phyloP scores from a whole-genome alignment of 2,329 filamentous ascomycete species.

The Scedosporium dehoogii region DNA sequence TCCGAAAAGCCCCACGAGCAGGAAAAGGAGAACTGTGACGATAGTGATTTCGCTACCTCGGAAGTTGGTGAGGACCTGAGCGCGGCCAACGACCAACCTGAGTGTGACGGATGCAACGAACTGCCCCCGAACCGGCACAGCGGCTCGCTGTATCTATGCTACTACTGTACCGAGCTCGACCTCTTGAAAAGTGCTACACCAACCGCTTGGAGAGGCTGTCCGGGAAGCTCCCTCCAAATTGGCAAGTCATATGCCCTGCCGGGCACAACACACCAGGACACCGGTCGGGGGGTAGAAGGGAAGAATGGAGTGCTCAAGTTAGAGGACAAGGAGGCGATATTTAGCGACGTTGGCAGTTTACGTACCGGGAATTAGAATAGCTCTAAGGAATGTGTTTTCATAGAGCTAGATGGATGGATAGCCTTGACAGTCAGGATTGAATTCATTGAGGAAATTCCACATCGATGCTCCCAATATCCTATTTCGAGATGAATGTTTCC shows the following conservation, averaged over 20 bases:
- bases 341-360: not conserved
- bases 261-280: constrained; percentile 1
- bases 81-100: not conserved
- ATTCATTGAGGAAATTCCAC: no score
- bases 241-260: not conserved
- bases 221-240: not conserved
- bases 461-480: no score
- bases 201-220: not conserved
- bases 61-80: not conserved
- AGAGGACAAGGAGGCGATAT: not conserved
- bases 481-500: no score
- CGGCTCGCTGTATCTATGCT: constrained; percentile 1
- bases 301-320: not conserved
- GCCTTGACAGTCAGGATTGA: no score
- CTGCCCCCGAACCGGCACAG: not conserved
- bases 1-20: not conserved
- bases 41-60: not conserved
- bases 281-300: not conserved
- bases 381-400: no score
- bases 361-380: no score
- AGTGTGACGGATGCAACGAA: not conserved
- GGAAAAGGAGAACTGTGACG: not conserved
- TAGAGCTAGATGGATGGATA: no score
- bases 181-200: not conserved
- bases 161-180: constrained; percentile 1